Evolutionary conservation across 805 yeast genomes (phyloP).

Genomic region (Barnettozyma salicaria): DNA sequence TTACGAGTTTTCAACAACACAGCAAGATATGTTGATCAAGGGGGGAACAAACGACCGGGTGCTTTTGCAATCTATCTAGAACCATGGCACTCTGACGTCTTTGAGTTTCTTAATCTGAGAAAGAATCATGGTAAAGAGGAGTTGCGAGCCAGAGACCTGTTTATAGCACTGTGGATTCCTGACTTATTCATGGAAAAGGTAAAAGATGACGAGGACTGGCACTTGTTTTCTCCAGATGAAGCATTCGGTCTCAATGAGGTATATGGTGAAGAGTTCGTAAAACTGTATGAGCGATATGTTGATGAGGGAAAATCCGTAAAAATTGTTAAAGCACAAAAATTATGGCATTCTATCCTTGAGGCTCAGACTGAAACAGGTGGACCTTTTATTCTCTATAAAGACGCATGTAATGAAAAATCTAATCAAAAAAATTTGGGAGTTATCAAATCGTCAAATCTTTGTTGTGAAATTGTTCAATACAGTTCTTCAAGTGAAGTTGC

Average conservation of each 20-base stretch:
- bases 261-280: slow-evolving; percentile 79
- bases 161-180: slow-evolving; percentile 92
- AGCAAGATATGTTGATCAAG: slow-evolving; percentile 96
- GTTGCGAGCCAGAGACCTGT: slow-evolving; percentile 85
- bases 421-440: slow-evolving; percentile 92
- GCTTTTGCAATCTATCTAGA: slow-evolving; percentile 92
- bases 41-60: slow-evolving; percentile 97
- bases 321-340: slow-evolving; percentile 80
- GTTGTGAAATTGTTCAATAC: slow-evolving; percentile 93
- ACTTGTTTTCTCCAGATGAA: slow-evolving; percentile 82
- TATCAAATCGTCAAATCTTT: slow-evolving; percentile 88
- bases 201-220: slow-evolving; percentile 74
- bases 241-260: slow-evolving; percentile 83
- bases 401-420: slow-evolving; percentile 79
- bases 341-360: slow-evolving; percentile 86
- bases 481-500: slow-evolving; percentile 89
- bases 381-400: slow-evolving; percentile 93
- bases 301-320: slow-evolving; percentile 56
- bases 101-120: slow-evolving; percentile 79
- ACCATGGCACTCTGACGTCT: slow-evolving; percentile 95
- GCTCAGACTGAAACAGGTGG: slow-evolving; percentile 96
- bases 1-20: slow-evolving; percentile 91
- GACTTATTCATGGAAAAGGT: slow-evolving; percentile 93
- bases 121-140: slow-evolving; percentile 97
- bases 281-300: slow-evolving; percentile 68